Conservation (phyloP, 2,329 filamentous ascomycete species). For the Biscogniauxia marginata region DNA sequence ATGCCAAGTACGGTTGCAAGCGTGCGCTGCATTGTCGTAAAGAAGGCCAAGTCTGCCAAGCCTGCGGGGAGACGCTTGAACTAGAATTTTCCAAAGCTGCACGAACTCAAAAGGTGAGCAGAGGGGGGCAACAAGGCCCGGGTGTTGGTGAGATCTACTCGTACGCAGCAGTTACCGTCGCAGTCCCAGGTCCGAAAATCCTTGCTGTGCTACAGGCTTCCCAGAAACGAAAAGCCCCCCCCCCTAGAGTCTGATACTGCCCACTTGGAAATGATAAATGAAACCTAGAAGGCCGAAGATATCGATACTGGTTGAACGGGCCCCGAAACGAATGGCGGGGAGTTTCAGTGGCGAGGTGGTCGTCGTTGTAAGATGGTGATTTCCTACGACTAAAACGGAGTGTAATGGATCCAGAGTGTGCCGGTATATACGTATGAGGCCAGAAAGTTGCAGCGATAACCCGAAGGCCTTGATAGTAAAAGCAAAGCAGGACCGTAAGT, state of each 20-base stretch:
- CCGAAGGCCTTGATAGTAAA: not conserved
- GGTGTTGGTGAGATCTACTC: too few relatives aligned
- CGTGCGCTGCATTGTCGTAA: slow-evolving; percentile 36
- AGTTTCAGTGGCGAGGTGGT: not conserved
- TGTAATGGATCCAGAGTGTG: too few relatives aligned
- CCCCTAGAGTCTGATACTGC: not conserved
- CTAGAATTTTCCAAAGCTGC: too few relatives aligned
- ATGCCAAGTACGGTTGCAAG: slow-evolving; percentile 38
- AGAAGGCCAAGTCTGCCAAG: slow-evolving; percentile 6
- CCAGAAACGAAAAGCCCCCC: not conserved
- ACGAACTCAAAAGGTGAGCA: too few relatives aligned
- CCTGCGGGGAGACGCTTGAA: slow-evolving; percentile 2
- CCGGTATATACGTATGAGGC: not conserved
- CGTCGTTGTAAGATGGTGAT: too few relatives aligned
- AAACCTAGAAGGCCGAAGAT: not conserved
- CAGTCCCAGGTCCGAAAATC: too few relatives aligned
- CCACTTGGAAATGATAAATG: not conserved
- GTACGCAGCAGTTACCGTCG: not conserved
- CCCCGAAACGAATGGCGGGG: not conserved
- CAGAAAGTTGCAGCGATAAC: not conserved
- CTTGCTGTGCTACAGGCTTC: not conserved
- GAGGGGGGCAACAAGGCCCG: too few relatives aligned
- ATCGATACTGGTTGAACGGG: not conserved
- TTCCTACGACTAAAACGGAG: too few relatives aligned
- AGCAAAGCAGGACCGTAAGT: not conserved